Conservation (phyloP, 805 yeast species). For the Saturnispora hagleri region DNA sequence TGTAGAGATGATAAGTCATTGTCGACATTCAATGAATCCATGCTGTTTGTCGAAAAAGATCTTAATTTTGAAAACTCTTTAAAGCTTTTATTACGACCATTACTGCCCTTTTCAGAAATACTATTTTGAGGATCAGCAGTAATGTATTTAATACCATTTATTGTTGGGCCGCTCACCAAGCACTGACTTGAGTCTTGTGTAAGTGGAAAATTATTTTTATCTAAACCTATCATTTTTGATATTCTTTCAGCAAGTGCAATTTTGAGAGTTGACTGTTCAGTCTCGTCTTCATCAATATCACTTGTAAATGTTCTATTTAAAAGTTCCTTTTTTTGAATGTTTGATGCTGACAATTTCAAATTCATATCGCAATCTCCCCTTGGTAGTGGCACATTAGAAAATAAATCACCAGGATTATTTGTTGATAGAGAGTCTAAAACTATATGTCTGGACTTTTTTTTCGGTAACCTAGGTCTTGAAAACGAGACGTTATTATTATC, state of each 20-base stretch:
- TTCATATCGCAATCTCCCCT: conserved; percentile 9
- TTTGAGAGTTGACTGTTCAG: conserved; percentile 57
- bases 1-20: conserved; percentile 9
- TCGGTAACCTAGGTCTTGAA: neutral
- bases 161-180: conserved; percentile 6
- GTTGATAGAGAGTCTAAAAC: conserved; percentile 45
- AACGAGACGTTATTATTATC: neutral
- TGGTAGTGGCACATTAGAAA: conserved; percentile 66
- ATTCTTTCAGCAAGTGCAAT: conserved; percentile 64
- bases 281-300: conserved; percentile 47
- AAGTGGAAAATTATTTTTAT: conserved; percentile 21
- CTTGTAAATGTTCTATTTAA: conserved; percentile 35
- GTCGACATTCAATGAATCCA: conserved; percentile 1
- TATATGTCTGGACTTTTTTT: conserved; percentile 35
- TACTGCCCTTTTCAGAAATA: neutral
- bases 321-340: conserved; percentile 19
- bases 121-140: conserved; percentile 3
- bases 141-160: conserved; percentile 10
- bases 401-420: conserved; percentile 75
- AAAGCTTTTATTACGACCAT: neutral
- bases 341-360: conserved; percentile 2
- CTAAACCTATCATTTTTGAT: conserved; percentile 59
- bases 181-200: neutral
- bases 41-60: conserved; percentile 20
- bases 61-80: conserved; percentile 10